Evolutionary conservation across 345 rosid genomes (phyloP).

Genomic region (Eucalyptus regnans): DNA sequence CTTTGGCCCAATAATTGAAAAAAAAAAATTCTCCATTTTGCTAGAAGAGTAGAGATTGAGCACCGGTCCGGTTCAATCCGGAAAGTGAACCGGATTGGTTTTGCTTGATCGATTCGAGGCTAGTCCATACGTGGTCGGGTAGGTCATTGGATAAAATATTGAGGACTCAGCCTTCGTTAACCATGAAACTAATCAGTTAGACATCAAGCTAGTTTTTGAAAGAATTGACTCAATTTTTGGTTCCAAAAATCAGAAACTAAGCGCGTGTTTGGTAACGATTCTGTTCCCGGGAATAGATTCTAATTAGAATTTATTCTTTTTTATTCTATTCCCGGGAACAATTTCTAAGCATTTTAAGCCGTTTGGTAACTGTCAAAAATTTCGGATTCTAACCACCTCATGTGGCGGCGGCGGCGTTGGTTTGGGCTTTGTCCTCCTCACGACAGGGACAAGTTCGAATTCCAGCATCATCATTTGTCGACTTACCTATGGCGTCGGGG

Average conservation of each 20-base stretch:
- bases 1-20: accelerated
- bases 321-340: too few species aligned
- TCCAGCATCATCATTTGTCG: too few species aligned
- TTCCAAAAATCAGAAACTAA: accelerated
- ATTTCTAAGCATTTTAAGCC: too few species aligned
- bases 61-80: neutral
- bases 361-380: too few species aligned
- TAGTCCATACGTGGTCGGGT: neutral
- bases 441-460: too few species aligned
- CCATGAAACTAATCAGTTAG: accelerated
- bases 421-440: too few species aligned
- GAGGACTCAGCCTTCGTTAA: accelerated
- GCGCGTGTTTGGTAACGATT: too few species aligned
- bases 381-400: too few species aligned
- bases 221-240: accelerated
- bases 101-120: accelerated
- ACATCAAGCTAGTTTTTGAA: accelerated
- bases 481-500: too few species aligned
- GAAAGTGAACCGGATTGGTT: neutral
- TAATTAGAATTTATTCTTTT: too few species aligned
- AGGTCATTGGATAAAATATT: accelerated
- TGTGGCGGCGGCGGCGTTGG: too few species aligned
- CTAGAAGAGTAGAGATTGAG: neutral
- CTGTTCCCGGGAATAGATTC: too few species aligned
- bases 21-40: neutral